Percentiles rank a stretch among this genome's conserved stretches.
phyloP scores from a whole-genome alignment of 768 basidiomycete species.

The Macrocybe gigantea region DNA sequence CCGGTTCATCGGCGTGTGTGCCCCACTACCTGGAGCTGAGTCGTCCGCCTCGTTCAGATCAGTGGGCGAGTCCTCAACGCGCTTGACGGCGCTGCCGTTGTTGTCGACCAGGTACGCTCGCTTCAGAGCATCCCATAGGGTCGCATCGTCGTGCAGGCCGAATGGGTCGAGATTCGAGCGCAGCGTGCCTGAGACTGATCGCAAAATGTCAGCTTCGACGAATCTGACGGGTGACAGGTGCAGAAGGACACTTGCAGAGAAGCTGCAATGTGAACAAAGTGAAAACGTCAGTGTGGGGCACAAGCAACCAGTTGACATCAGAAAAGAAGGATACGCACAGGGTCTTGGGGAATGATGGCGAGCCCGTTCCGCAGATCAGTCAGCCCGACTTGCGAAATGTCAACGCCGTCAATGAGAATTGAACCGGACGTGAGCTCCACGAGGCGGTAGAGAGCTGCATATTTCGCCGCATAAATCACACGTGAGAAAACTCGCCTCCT shows the following conservation, averaged over 20 bases:
- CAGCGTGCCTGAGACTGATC: slow-evolving; percentile 69
- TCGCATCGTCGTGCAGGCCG: slow-evolving; percentile 69
- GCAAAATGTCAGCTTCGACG: slow-evolving; percentile 6
- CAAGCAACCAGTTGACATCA: background rate
- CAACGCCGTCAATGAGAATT: slow-evolving; percentile 77
- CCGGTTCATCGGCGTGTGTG: slow-evolving; percentile 44
- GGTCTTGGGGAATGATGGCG: slow-evolving; percentile 83
- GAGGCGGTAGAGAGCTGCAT: slow-evolving; percentile 73
- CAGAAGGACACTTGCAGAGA: slow-evolving; percentile 30
- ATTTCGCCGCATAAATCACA: slow-evolving; percentile 8
- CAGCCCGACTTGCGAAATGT: slow-evolving; percentile 78
- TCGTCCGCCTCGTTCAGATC: slow-evolving; percentile 18
- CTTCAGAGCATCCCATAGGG: slow-evolving; percentile 83
- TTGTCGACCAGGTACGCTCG: slow-evolving; percentile 77
- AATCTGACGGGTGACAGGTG: background rate
- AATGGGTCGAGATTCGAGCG: slow-evolving; percentile 91
- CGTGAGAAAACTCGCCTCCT: background rate
- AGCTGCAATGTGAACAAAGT: slow-evolving; percentile 23
- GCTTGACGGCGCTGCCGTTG: background rate
- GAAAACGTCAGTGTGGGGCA: background rate
- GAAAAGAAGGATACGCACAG: slow-evolving; percentile 36
- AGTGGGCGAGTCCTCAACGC: too few relatives aligned
- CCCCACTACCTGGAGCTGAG: slow-evolving; percentile 23
- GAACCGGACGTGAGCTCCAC: slow-evolving; percentile 75
- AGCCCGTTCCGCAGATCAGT: slow-evolving; percentile 61